Conservation (phyloP, 2,329 filamentous ascomycete species). For the Cordyceps tenuipes region DNA sequence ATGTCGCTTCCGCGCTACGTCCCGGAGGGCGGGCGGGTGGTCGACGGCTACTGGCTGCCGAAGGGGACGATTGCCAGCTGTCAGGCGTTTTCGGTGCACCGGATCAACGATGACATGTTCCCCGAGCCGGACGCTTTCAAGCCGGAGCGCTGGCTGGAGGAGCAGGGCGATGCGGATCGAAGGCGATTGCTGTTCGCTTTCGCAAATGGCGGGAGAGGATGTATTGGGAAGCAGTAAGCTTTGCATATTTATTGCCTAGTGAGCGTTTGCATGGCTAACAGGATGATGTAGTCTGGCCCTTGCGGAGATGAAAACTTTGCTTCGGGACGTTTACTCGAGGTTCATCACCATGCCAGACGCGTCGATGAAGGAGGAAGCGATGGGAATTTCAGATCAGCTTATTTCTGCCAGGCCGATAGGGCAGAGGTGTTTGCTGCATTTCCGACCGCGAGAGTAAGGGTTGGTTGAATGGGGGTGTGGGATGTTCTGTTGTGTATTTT, state of each 20-base stretch:
- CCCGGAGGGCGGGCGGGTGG: conserved; percentile 42
- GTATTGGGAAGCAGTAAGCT: conserved; percentile 59
- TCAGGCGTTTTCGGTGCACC: conserved; percentile 53
- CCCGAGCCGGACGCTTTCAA: conserved; percentile 68
- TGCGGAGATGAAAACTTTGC: conserved; percentile 58
- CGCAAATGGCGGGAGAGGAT: conserved; percentile 56
- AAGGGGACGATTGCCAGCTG: conserved; percentile 49
- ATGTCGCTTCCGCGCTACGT: conserved; percentile 58
- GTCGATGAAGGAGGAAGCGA: conserved; percentile 45
- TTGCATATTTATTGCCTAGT: background rate
- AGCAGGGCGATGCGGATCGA: conserved; percentile 63
- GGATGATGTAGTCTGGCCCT: conserved; percentile 40
- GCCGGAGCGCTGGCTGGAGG: conserved; percentile 75
- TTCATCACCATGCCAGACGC: conserved; percentile 48
- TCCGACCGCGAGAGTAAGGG: conserved; percentile 27
- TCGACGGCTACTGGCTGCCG: conserved; percentile 48
- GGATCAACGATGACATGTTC: conserved; percentile 59
- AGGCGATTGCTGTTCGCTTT: conserved; percentile 58
- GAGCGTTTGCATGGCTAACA: background rate
- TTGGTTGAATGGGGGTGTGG: background rate
- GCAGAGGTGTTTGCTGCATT: conserved; percentile 49
- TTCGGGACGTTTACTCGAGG: conserved; percentile 52
- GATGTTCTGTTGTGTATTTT: background rate
- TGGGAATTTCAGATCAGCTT: conserved; percentile 59
- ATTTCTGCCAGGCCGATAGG: conserved; percentile 56